Evolutionary conservation across 805 yeast genomes (phyloP).

Genomic region (Candida piceae): DNA sequence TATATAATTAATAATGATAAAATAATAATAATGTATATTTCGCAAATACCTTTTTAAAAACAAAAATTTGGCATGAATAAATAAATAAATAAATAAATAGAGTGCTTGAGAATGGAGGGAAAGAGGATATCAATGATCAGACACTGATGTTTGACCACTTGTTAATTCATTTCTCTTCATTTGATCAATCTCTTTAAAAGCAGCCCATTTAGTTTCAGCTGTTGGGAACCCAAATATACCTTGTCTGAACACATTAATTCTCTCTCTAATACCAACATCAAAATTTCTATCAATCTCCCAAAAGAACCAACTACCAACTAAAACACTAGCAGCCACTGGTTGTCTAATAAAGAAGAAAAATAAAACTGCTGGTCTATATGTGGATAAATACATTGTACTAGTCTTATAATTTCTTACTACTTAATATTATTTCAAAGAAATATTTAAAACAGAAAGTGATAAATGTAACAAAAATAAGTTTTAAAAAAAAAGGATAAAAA

Average conservation of each 20-base stretch:
- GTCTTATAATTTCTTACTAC: no score
- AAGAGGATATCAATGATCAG: neutral
- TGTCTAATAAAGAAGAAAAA: constrained; percentile 33
- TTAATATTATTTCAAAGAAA: no score
- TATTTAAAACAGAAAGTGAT: no score
- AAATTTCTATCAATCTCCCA: constrained; percentile 34
- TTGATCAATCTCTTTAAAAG: constrained; percentile 29
- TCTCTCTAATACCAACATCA: constrained; percentile 27
- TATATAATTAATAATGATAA: no score
- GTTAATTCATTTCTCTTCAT: constrained; percentile 22
- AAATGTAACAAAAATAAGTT: no score
- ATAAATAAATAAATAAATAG: no score
- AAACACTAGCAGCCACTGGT: constrained; percentile 32
- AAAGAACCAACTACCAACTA: constrained; percentile 29
- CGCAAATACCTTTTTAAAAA: no score
- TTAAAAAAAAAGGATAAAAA: no score
- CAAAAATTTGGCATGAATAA: no score
- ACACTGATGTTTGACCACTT: neutral
- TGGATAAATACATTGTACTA: constrained; percentile 25
- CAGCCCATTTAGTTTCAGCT: constrained; percentile 22
- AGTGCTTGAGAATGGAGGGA: no score
- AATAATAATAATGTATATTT: no score
- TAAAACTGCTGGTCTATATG: constrained; percentile 34
- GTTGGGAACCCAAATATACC: constrained; percentile 31
- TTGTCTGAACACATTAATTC: constrained; percentile 25